A percentile compares a stretch with the other conserved stretches of the same genome.
These are phyloP conservation scores for Dactylellina parvicollis DNA, from an alignment of 2,329 filamentous ascomycete genomes.

Conservation along the genomic window DNA sequence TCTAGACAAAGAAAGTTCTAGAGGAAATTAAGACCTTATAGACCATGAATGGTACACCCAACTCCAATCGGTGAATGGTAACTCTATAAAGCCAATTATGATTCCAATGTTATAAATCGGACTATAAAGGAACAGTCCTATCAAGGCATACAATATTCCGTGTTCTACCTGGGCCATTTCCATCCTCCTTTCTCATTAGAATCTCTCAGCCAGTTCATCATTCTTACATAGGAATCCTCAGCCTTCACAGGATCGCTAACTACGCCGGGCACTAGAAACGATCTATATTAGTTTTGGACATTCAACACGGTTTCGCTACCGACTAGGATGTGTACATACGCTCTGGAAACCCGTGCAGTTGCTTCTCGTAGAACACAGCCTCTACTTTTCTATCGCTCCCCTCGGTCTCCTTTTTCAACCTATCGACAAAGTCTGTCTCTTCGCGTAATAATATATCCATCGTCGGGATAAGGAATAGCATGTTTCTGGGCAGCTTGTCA, in stretches of 20 bases:
- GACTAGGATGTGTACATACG: constrained; percentile 32
- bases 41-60: too few species aligned
- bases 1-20: too few species aligned
- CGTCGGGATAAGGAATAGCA: constrained; percentile 62
- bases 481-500: constrained; percentile 60
- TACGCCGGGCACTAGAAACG: constrained; percentile 51
- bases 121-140: too few species aligned
- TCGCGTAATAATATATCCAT: constrained; percentile 63
- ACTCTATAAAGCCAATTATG: too few species aligned
- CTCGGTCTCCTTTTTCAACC: constrained; percentile 58
- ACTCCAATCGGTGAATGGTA: too few species aligned
- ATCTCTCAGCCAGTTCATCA: constrained; percentile 17
- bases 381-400: constrained; percentile 57
- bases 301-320: too few species aligned
- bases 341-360: constrained; percentile 60
- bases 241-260: constrained; percentile 46
- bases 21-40: too few species aligned
- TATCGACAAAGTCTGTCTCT: constrained; percentile 61
- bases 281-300: not conserved
- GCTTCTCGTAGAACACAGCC: constrained; percentile 57
- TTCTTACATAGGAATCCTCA: constrained; percentile 32
- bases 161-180: constrained; percentile 21
- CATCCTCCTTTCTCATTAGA: constrained; percentile 40
- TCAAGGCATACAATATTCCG: too few species aligned
- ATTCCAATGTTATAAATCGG: too few species aligned